These are phyloP conservation scores for Eucalyptus dawsonii DNA, from an alignment of 345 rosid species.

Conservation along the genomic window DNA sequence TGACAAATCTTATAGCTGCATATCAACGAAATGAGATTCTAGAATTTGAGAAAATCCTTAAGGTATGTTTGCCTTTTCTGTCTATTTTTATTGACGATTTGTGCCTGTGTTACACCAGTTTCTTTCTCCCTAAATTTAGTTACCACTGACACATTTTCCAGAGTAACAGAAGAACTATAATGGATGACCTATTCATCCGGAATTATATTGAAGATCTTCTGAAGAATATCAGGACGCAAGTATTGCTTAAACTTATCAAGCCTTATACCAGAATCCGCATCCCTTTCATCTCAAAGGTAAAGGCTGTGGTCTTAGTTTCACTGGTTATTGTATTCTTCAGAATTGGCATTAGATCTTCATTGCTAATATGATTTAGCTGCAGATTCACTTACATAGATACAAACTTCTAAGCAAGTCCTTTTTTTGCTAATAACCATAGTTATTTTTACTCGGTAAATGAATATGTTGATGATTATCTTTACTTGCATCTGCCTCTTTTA, in stretches of 20 bases:
- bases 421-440: not conserved
- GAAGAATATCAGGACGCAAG: conserved; percentile 98
- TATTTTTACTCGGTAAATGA: not conserved
- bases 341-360: not conserved
- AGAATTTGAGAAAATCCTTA: conserved; percentile 95
- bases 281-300: conserved; percentile 84
- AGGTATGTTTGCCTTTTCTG: conserved; percentile 26
- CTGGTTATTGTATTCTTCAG: not conserved
- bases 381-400: not conserved
- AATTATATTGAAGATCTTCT: conserved; percentile 95
- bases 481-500: not conserved
- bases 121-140: not conserved
- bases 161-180: conserved; percentile 91
- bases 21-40: conserved; percentile 93
- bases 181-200: conserved; percentile 95
- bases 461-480: not conserved
- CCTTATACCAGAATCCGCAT: conserved; percentile 90
- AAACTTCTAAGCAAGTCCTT: not conserved
- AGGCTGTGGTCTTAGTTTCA: not conserved
- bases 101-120: not conserved
- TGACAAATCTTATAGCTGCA: conserved; percentile 96
- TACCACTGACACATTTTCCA: conserved; percentile 3
- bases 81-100: not conserved
- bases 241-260: conserved; percentile 92
- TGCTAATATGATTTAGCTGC: not conserved